Conservation (phyloP, 805 yeast genomes). For the Nakazawaea molendinolei region DNA sequence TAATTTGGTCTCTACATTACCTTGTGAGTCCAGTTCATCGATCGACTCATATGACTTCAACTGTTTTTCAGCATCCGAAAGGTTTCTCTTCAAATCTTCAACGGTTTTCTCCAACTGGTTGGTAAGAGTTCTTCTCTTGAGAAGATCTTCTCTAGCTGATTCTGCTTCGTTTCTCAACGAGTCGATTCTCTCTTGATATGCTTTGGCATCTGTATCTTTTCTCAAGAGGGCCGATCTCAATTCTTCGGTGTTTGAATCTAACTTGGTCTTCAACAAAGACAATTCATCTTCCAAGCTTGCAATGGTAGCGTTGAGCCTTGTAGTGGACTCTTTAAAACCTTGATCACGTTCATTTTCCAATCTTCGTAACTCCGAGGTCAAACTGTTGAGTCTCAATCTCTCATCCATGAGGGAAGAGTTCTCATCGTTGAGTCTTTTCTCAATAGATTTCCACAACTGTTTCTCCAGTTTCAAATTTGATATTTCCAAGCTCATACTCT, state of each 20-base stretch:
- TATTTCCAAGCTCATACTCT: constrained; percentile 37
- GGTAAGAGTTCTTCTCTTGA: constrained; percentile 31
- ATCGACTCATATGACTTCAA: constrained; percentile 24
- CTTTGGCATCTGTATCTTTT: constrained; percentile 48
- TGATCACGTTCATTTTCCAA: constrained; percentile 55
- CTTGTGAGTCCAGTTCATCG: constrained; percentile 15
- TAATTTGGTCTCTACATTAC: constrained; percentile 22
- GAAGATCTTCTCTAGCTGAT: constrained; percentile 33
- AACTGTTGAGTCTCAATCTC: constrained; percentile 47
- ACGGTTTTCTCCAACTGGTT: constrained; percentile 34
- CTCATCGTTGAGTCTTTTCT: constrained; percentile 45
- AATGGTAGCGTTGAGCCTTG: constrained; percentile 41
- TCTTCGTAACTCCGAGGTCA: constrained; percentile 54
- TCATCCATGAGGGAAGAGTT: constrained; percentile 49
- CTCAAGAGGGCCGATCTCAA: constrained; percentile 43
- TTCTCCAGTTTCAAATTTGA: constrained; percentile 50
- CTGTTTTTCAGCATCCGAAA: constrained; percentile 19
- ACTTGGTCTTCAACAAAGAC: constrained; percentile 34
- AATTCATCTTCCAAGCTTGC: constrained; percentile 43
- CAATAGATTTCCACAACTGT: constrained; percentile 39
- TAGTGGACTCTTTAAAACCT: constrained; percentile 40
- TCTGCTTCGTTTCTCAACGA: constrained; percentile 39
- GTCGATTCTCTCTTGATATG: constrained; percentile 57
- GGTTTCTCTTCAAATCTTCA: constrained; percentile 26
- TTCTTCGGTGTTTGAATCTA: constrained; percentile 44